phyloP scores from a whole-genome alignment of 2,329 filamentous ascomycete genomes.

The Macrophomina pseudophaseolina region DNA sequence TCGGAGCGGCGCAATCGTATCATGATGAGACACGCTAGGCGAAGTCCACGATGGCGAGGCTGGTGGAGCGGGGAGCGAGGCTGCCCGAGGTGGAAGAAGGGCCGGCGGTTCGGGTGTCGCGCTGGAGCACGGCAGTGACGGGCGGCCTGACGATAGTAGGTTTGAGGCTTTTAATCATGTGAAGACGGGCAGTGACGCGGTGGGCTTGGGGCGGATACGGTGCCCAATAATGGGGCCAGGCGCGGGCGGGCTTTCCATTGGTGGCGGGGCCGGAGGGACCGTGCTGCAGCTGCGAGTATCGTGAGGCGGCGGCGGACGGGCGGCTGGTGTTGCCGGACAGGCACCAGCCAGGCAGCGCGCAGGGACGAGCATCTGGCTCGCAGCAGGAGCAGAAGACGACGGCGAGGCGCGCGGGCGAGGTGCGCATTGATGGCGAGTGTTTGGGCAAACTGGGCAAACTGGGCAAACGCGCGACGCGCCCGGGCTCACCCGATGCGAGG shows the following conservation, averaged over 20 bases:
- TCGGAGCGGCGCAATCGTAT: slow-evolving; percentile 6
- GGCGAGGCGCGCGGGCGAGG: background rate
- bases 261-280: background rate
- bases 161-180: slow-evolving; percentile 14
- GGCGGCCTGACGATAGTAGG: slow-evolving; percentile 15
- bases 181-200: slow-evolving; percentile 9
- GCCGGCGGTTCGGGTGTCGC: background rate
- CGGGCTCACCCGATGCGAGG: slow-evolving; percentile 7
- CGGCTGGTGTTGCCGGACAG: too few relatives aligned
- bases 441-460: background rate
- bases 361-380: too few relatives aligned
- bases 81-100: background rate
- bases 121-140: slow-evolving; percentile 9
- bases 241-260: background rate
- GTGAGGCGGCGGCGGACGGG: background rate
- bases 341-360: too few relatives aligned
- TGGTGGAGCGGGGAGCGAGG: background rate
- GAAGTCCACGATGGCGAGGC: slow-evolving; percentile 2
- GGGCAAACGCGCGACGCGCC: slow-evolving; percentile 13
- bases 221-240: slow-evolving; percentile 5
- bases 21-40: slow-evolving; percentile 10
- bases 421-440: background rate
- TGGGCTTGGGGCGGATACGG: background rate
- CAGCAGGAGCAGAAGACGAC: too few relatives aligned
- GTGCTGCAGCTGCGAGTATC: background rate